These are phyloP conservation scores for Neocucurbitaria cava DNA, from an alignment of 2,329 filamentous ascomycete genomes.

Conservation along the genomic window DNA sequence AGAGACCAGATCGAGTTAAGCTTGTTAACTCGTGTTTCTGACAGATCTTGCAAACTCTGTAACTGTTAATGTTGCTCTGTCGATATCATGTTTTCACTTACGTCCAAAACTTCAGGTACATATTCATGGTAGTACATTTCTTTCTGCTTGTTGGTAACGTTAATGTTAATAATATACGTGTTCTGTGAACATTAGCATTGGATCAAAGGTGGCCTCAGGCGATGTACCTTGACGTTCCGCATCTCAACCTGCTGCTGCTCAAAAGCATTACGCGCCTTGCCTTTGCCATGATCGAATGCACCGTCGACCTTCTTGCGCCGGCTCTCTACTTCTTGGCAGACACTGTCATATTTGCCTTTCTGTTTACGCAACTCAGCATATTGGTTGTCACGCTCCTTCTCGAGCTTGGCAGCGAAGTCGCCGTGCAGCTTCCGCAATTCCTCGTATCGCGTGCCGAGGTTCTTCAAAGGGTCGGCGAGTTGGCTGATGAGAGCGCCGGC, in stretches of 20 bases:
- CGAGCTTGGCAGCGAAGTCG: conserved; percentile 86
- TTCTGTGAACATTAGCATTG: conserved; percentile 62
- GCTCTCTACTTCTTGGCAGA: conserved; percentile 93
- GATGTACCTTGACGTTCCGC: conserved; percentile 80
- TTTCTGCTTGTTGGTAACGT: conserved; percentile 97
- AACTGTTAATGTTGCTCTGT: conserved; percentile 8
- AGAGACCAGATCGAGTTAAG: conserved; percentile 86
- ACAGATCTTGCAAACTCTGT: conserved; percentile 82
- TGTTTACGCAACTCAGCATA: conserved; percentile 87
- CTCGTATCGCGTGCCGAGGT: conserved; percentile 77
- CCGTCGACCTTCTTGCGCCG: conserved; percentile 94
- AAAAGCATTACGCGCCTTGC: conserved; percentile 89
- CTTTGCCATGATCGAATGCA: conserved; percentile 84
- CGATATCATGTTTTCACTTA: conserved; percentile 46
- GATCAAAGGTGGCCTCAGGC: background rate
- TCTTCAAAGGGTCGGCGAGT: conserved; percentile 86
- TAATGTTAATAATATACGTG: conserved; percentile 94
- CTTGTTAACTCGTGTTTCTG: conserved; percentile 83
- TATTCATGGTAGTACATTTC: conserved; percentile 98
- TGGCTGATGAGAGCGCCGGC: conserved; percentile 78
- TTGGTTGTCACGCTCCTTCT: conserved; percentile 84
- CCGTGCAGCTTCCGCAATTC: conserved; percentile 90
- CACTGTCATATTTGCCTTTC: conserved; percentile 90
- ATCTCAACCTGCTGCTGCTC: conserved; percentile 93
- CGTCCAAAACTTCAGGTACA: conserved; percentile 90